Conservation (phyloP, 495 filamentous ascomycete genomes). For the Aspergillus panamensis region DNA sequence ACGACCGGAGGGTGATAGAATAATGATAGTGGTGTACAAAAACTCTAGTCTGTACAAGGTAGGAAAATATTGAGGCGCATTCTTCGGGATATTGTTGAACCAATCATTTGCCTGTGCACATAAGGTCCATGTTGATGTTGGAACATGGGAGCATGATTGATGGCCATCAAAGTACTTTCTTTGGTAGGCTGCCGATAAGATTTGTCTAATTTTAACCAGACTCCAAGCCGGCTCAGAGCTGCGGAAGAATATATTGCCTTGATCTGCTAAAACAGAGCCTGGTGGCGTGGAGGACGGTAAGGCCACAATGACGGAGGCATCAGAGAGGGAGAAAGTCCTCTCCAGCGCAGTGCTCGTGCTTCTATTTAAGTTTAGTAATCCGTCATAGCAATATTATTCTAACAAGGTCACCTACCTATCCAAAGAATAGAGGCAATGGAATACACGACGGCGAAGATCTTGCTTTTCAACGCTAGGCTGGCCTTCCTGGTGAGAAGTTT, state of each 20-base stretch:
- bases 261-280: slow-evolving; percentile 28
- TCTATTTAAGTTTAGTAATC: slow-evolving; percentile 39
- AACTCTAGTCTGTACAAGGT: slow-evolving; percentile 76
- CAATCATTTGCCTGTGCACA: slow-evolving; percentile 64
- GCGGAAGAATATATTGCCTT: slow-evolving; percentile 46
- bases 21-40: slow-evolving; percentile 79
- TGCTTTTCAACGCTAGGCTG: slow-evolving; percentile 58
- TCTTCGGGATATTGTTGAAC: slow-evolving; percentile 57
- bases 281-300: slow-evolving; percentile 44
- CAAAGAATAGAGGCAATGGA: slow-evolving; percentile 80
- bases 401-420: slow-evolving; percentile 53
- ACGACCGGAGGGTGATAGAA: slow-evolving; percentile 69
- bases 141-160: slow-evolving; percentile 56
- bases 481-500: slow-evolving; percentile 71
- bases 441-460: slow-evolving; percentile 73
- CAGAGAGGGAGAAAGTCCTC: slow-evolving; percentile 84
- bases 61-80: slow-evolving; percentile 54
- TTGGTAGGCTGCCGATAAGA: slow-evolving; percentile 81
- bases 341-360: slow-evolving; percentile 76
- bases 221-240: slow-evolving; percentile 53
- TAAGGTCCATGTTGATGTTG: slow-evolving; percentile 58
- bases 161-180: slow-evolving; percentile 69
- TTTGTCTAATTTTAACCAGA: slow-evolving; percentile 69
- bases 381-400: slow-evolving; percentile 1
- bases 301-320: slow-evolving; percentile 74